Evolutionary conservation across 306 rosid species (phyloP).

Genomic region (Begonia fuchsioides): DNA sequence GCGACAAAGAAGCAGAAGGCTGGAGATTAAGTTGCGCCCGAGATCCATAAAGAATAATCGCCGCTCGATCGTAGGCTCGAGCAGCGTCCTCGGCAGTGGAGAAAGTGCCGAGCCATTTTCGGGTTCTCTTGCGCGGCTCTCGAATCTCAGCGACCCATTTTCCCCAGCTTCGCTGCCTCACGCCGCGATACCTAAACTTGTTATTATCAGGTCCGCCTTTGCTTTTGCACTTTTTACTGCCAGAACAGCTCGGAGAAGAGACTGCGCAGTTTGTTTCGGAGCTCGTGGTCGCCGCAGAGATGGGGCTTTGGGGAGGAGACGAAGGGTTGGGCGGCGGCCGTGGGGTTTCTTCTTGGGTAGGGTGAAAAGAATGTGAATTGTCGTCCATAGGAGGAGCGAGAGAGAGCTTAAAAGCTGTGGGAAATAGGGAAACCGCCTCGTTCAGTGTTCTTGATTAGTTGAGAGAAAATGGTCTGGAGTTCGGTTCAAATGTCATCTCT

Average conservation of each 20-base stretch:
- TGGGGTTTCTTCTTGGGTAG: conserved; percentile 15
- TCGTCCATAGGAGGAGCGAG: conserved; percentile 44
- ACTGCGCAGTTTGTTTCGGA: conserved; percentile 4
- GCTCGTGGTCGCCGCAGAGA: conserved; percentile 16
- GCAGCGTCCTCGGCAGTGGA: conserved; percentile 95
- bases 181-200: conserved; percentile 85
- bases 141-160: conserved; percentile 99
- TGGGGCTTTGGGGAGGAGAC: conserved; percentile 13
- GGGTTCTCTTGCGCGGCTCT: conserved; percentile 74
- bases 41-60: conserved; percentile 69
- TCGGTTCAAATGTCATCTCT: conserved; percentile 25
- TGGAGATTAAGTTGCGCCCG: conserved; percentile 81
- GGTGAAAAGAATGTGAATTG: conserved; percentile 12
- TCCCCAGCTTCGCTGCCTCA: conserved; percentile 92
- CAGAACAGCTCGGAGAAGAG: background rate
- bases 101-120: conserved; percentile 95
- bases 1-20: conserved; percentile 28
- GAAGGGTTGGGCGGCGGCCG: background rate
- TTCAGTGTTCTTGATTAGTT: conserved; percentile 50
- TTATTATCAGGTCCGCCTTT: conserved; percentile 95
- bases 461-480: conserved; percentile 12
- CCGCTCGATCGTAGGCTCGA: conserved; percentile 89
- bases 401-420: conserved; percentile 6
- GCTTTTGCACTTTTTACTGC: conserved; percentile 34
- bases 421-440: conserved; percentile 37